Evolutionary conservation across 202 grass and related monocot genomes (phyloP).

Genomic region (Brachypodium distachyon): DNA sequence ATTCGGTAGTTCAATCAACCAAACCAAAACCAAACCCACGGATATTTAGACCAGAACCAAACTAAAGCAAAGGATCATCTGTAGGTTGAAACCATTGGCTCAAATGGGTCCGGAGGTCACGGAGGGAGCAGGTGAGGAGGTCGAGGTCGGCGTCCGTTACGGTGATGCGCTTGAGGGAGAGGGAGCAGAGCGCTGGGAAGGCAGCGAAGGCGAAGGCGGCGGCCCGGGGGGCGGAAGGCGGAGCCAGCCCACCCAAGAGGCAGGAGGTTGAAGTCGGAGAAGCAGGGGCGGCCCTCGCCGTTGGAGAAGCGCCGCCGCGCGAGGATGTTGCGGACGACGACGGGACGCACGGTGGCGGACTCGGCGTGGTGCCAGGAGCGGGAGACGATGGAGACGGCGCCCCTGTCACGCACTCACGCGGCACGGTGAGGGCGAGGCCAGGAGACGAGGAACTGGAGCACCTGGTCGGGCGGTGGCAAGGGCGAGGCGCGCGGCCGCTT

Average conservation of each 20-base stretch:
- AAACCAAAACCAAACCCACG: no score
- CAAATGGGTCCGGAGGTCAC: no score
- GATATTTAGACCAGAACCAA: no score
- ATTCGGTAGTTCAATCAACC: no score
- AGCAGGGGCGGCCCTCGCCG: constrained; percentile 71
- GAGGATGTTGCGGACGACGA: constrained; percentile 77
- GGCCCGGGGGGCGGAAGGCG: constrained; percentile 64
- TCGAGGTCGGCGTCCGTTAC: constrained; percentile 69
- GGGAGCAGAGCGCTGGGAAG: constrained; percentile 46
- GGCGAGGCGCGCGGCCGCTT: constrained; percentile 23
- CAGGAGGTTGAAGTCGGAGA: constrained; percentile 78
- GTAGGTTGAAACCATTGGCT: no score
- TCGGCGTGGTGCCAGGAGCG: constrained; percentile 77
- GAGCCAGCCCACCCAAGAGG: constrained; percentile 64
- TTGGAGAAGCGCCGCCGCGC: constrained; percentile 64
- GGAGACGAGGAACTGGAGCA: constrained; percentile 72
- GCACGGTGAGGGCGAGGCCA: no score
- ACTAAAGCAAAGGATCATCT: no score
- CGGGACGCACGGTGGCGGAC: constrained; percentile 49
- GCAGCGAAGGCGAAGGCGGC: constrained; percentile 27
- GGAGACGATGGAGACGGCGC: constrained; percentile 67
- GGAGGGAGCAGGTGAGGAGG: constrained; percentile 37
- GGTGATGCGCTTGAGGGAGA: constrained; percentile 79
- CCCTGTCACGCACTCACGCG: constrained; percentile 59
- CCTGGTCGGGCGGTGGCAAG: constrained; percentile 59